Conservation (phyloP, 805 yeast genomes). For the Cyberlindnera mycetangii region DNA sequence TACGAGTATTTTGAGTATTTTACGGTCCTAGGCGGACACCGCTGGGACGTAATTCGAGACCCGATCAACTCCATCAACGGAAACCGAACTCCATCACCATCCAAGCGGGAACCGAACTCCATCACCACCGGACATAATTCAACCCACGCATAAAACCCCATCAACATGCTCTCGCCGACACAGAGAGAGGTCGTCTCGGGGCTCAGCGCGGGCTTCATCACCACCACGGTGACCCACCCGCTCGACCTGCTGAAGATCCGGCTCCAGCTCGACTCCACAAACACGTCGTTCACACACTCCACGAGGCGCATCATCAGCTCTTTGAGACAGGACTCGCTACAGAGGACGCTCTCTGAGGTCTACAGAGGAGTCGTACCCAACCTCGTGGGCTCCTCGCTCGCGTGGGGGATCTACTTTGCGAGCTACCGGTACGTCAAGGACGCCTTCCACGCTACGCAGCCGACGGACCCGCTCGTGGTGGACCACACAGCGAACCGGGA, state of each 20-base stretch:
- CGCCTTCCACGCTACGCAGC: slow-evolving; percentile 22
- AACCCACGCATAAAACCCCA: too few relatives aligned
- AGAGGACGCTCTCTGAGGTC: slow-evolving; percentile 15
- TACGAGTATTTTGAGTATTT: background rate
- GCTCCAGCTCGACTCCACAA: slow-evolving; percentile 56
- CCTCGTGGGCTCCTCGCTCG: slow-evolving; percentile 74
- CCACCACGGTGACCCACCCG: slow-evolving; percentile 86
- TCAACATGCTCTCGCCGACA: slow-evolving; percentile 8
- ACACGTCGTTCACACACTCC: slow-evolving; percentile 7
- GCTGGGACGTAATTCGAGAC: too few relatives aligned
- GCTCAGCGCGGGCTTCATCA: slow-evolving; percentile 71
- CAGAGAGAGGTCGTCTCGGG: slow-evolving; percentile 54
- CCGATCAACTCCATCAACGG: too few relatives aligned
- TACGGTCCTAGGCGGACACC: too few relatives aligned
- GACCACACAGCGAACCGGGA: slow-evolving; percentile 26
- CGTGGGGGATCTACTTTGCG: slow-evolving; percentile 88
- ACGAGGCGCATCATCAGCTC: slow-evolving; percentile 10
- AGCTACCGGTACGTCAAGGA: slow-evolving; percentile 65
- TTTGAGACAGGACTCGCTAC: slow-evolving; percentile 11
- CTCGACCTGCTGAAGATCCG: slow-evolving; percentile 82
- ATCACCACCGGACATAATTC: too few relatives aligned
- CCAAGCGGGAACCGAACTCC: too few relatives aligned
- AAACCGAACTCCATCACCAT: too few relatives aligned
- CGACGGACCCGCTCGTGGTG: slow-evolving; percentile 6
- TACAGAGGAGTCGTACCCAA: slow-evolving; percentile 44